These are phyloP conservation scores for Garcileccinum viscosum DNA, from an alignment of 1,284 basidiomycete species.

Conservation along the genomic window DNA sequence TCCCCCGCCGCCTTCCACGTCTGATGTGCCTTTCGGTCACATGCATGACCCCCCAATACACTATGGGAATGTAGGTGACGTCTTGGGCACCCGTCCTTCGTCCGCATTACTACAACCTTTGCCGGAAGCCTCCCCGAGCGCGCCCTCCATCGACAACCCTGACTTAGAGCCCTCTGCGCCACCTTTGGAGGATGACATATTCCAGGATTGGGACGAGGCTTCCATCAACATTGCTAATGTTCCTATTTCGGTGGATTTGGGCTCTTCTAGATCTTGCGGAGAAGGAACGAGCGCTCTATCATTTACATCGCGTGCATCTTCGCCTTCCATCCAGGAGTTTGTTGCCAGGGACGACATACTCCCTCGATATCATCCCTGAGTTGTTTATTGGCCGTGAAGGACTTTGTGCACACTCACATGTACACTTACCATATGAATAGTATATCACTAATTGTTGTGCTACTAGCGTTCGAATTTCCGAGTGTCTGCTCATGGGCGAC, in stretches of 20 bases:
- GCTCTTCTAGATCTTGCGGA: background rate
- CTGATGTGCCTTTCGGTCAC: slow-evolving; percentile 43
- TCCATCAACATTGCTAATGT: slow-evolving; percentile 9
- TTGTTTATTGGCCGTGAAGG: slow-evolving; percentile 9
- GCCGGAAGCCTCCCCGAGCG: slow-evolving; percentile 45
- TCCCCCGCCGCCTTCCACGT: slow-evolving; percentile 48
- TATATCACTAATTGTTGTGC: slow-evolving; percentile 29
- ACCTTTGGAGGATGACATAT: slow-evolving; percentile 36
- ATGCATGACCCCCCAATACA: slow-evolving; percentile 50
- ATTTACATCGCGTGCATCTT: slow-evolving; percentile 4
- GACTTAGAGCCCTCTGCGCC: slow-evolving; percentile 42
- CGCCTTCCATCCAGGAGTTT: slow-evolving; percentile 5
- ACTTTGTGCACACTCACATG: slow-evolving; percentile 20
- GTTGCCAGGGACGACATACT: slow-evolving; percentile 25
- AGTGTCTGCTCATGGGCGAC: too few species aligned
- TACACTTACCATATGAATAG: slow-evolving; percentile 31
- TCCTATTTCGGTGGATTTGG: slow-evolving; percentile 2
- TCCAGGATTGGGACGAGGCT: slow-evolving; percentile 28
- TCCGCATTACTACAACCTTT: slow-evolving; percentile 51
- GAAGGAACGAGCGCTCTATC: slow-evolving; percentile 1
- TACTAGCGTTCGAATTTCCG: background rate
- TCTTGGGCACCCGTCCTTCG: slow-evolving; percentile 33
- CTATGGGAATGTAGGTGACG: slow-evolving; percentile 45
- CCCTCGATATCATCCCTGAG: slow-evolving; percentile 38
- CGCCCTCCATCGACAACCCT: slow-evolving; percentile 36